phyloP scores from a whole-genome alignment of 768 basidiomycete species.

The Rhodotorula toruloides region DNA sequence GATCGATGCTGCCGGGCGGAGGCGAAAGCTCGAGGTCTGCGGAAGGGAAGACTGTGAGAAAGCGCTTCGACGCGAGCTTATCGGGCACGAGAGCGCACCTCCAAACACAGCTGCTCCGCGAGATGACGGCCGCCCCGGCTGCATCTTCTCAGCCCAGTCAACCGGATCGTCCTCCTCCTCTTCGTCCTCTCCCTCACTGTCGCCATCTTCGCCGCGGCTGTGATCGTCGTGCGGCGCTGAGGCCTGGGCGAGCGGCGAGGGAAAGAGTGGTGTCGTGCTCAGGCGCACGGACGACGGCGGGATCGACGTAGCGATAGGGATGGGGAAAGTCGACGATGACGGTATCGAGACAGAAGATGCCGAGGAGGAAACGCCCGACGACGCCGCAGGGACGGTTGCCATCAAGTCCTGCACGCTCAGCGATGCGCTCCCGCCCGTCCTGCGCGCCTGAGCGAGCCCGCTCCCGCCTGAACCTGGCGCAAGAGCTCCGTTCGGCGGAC shows the following conservation, averaged over 20 bases:
- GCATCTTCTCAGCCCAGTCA: background rate
- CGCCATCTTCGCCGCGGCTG: constrained; percentile 30
- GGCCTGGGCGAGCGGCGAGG: constrained; percentile 30
- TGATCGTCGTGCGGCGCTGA: constrained; percentile 23
- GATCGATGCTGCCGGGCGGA: background rate
- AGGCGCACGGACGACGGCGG: constrained; percentile 27
- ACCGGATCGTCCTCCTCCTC: background rate
- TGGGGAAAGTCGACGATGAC: constrained; percentile 15
- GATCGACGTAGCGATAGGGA: constrained; percentile 24
- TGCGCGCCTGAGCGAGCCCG: background rate
- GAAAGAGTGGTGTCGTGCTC: constrained; percentile 36
- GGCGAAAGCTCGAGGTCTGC: constrained; percentile 38
- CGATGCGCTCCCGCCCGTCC: background rate
- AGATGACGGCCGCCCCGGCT: background rate
- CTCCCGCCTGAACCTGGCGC: too few relatives aligned
- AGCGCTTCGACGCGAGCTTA: too few relatives aligned
- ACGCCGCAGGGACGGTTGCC: background rate
- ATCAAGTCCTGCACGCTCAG: background rate
- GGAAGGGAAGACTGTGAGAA: background rate
- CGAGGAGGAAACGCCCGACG: background rate
- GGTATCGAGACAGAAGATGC: constrained; percentile 23
- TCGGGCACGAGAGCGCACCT: constrained; percentile 14
- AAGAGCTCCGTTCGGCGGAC: too few relatives aligned
- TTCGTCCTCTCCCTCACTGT: constrained; percentile 33
- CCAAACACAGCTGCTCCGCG: constrained; percentile 16